Base-by-base conservation (phyloP, 495 filamentous ascomycete species). In the Lichenothelia convexa region DNA sequence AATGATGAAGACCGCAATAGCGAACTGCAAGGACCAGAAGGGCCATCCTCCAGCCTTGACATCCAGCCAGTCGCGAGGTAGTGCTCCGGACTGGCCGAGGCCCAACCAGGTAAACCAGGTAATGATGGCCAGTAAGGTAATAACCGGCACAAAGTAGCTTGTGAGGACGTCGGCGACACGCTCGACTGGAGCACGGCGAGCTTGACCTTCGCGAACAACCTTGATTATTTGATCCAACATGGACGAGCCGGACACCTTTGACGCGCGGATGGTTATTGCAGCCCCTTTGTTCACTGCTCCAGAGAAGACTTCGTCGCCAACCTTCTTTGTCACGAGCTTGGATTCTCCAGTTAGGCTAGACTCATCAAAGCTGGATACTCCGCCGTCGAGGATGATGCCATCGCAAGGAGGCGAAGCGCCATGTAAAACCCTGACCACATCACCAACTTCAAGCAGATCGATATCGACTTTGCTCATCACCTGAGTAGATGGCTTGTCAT, bases 191-290 rank as follows among this genome's bases (percentile, higher is more conserved):
- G 89, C 87, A 27, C 80, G 74, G 45, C 72, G 73, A 12, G 80
- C 80, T 55, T 93, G 89, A 2, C 87, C 89, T 57, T 94, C 84
- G 2, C 87, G 76, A 8, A 95, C 83, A 18, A 84, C 80, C 16
- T 71, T 64, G 41, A 95, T 82, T 46, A 95, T 93, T 39, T 83
- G 73, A 51, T 95, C 87, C 21, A 95, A 64, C 80, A 95, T 84
- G 2, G 85, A 92, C 19, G 73, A 63, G 1, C 87, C 84, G 0
- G 71, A 67, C 15, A 75, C 58, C 9, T 75, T 73, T 0, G 78
- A 78, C 31, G 93, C 65, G 35, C 65, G 57, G 19, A 91, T 65
- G 13, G 75, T 59, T 15, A 93, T 58, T 1, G 86, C 68, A 2
- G 70, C 56, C 9, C 71, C 79, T 39, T 77, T 68, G 54, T 95